Evolutionary conservation across 257 asterid genomes (phyloP).

Genomic region (Thymus quinquecostatus): DNA sequence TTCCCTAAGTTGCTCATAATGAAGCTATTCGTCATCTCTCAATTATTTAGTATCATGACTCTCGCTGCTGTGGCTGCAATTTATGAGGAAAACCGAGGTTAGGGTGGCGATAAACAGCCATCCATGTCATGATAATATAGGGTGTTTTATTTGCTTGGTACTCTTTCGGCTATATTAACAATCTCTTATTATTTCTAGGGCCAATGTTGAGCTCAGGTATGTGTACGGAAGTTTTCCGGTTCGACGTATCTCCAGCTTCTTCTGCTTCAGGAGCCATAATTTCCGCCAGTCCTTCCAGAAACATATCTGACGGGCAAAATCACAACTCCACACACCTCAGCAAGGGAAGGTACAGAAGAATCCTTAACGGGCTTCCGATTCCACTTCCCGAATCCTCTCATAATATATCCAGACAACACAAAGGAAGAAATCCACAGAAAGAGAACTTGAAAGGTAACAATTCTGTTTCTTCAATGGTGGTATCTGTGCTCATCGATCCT

Average conservation of each 20-base stretch:
- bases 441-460: conserved; percentile 49
- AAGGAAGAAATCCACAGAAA: conserved; percentile 43
- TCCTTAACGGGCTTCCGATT: conserved; percentile 57
- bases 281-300: conserved; percentile 50
- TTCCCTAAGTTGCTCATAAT: not conserved
- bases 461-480: conserved; percentile 71
- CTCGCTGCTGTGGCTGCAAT: conserved; percentile 9
- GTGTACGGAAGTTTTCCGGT: conserved; percentile 93
- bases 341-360: conserved; percentile 68
- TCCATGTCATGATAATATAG: not conserved
- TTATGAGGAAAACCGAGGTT: not conserved
- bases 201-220: conserved; percentile 85
- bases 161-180: conserved; percentile 10
- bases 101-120: not conserved
- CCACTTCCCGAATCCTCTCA: conserved; percentile 63
- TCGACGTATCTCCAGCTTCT: conserved; percentile 64
- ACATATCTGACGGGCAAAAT: conserved; percentile 44
- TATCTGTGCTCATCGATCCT: conserved; percentile 87
- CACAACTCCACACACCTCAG: conserved; percentile 51
- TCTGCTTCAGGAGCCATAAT: conserved; percentile 64
- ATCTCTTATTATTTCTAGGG: conserved; percentile 48
- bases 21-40: not conserved
- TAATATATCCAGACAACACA: conserved; percentile 55
- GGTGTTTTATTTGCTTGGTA: not conserved
- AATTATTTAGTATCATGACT: not conserved